Base-by-base conservation (phyloP, 768 basidiomycete genomes). In the Auriscalpium vulgare region DNA sequence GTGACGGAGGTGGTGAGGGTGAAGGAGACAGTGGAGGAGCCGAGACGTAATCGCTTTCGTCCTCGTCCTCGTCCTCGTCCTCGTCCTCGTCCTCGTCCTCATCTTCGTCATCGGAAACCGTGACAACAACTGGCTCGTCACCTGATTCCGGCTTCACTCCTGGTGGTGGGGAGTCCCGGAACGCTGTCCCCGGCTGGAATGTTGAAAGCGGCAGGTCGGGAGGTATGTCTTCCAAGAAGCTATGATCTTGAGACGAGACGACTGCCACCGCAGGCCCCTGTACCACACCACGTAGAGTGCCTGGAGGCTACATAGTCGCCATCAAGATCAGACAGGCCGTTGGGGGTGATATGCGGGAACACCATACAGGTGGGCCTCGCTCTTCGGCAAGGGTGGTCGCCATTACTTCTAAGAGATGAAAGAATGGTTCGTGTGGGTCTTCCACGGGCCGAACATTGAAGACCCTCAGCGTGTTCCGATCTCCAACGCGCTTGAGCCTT, bases 361-460 rank as follows among this genome's bases (percentile, higher is more conserved):
- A 29, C 29, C 59, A 5, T 16, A 65, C 62, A 48, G 65, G 65
- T 8, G 69, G 59, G 29, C 71, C 72, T 23, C 65, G 56, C 49
- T 72, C 62, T 37, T 69, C 62, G 8, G 56, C 62, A 48, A 77
- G 54, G 47, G 67, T 71, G 17, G 75, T 73, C 37, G 68, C 71
- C 23, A 79, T 67, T 10, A 69, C 67, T 56, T 81, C 74, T 56
- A 78, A 59, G 21, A 75, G 53, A 63, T 82, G 80, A 59, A 74
- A 74, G 57, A 69, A 74, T 17, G 78, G 62, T 59, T 81, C 80
- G 65, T 80, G 75, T 49, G 65, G 63, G 59, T 83, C 78, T 1
- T 62, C 65, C 46, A 81, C 68, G 3, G 61, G 63, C 23, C 74
- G 70, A 47, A 79, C 66, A 46, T 65, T 62, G 19, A 61, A 66